Base-by-base conservation (phyloP, 805 yeast genomes). In the Nakazawaea wyomingensis region DNA sequence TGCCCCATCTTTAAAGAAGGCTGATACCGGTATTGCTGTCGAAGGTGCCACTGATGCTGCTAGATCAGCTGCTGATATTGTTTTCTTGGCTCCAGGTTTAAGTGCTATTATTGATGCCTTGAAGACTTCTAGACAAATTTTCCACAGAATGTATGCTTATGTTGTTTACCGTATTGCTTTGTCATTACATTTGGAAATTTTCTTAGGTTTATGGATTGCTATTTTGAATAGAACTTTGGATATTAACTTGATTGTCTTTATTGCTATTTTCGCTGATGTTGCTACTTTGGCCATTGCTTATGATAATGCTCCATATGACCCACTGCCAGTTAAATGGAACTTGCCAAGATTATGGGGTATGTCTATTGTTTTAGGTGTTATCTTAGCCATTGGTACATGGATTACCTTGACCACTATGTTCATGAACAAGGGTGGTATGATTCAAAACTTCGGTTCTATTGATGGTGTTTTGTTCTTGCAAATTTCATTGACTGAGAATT, bases 101-200 rank as follows among this genome's bases (percentile, higher is more conserved):
- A 84, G 93, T 72, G 93, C 96, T 60, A 87, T 87, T 66, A 87
- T 87, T 70, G 95, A 87, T 72, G 91, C 95, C 61, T 74, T 87
- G 63, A 89, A 89, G 82, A 88, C 96, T 61, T 86, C 96, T 52
- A 79, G 96, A 73, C 95, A 87, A 72, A 87, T 87, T 82, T 87
- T 87, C 95, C 96, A 89, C 90, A 85, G 96, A 78, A 89, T 89
- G 96, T 88, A 89, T 81, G 80, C 96, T 58, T 89, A 89, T 72
- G 96, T 89, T 73, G 96, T 88, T 61, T 89, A 89, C 90, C 90
- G 96, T 78, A 89, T 89, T 69, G 96, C 96, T 65, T 74, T 88
- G 65, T 89, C 96, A 50, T 78, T 88, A 63, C 96, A 88, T 74
- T 82, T 88, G 78, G 96, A 89, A 74, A 71, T 88, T 61, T 88